A percentile compares a stretch with the other conserved stretches of the same genome.
phyloP scores from a whole-genome alignment of 1,284 basidiomycete genomes.

The Pascua guehoae region DNA sequence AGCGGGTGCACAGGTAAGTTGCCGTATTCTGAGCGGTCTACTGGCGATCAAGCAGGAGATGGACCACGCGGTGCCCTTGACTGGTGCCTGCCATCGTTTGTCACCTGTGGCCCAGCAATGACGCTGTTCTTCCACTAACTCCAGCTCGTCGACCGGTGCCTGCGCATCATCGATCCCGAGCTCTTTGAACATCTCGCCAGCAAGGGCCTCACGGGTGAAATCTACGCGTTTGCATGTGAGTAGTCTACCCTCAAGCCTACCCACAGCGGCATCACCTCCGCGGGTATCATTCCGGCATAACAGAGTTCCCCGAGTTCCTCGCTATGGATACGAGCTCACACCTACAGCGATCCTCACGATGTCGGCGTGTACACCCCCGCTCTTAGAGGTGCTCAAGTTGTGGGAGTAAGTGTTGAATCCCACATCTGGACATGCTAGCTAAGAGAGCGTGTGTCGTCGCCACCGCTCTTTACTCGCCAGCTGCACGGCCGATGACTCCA shows the following conservation, averaged over 20 bases:
- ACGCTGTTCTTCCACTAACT: not conserved
- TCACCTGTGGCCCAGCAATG: too few species aligned
- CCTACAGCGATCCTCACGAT: constrained; percentile 81
- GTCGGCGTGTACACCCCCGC: constrained; percentile 92
- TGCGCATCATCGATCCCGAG: constrained; percentile 84
- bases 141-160: constrained; percentile 83
- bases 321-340: not conserved
- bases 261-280: too few species aligned
- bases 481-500: too few species aligned
- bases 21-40: not conserved
- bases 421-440: too few species aligned
- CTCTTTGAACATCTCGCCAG: constrained; percentile 75
- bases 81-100: too few species aligned
- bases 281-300: too few species aligned
- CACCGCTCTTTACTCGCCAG: too few species aligned
- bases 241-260: too few species aligned
- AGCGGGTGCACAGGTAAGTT: constrained; percentile 76
- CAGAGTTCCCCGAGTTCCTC: constrained; percentile 15
- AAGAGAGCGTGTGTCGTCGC: too few species aligned
- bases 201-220: constrained; percentile 93
- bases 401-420: constrained; percentile 66
- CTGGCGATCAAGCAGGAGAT: too few species aligned
- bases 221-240: constrained; percentile 95
- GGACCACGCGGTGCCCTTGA: too few species aligned
- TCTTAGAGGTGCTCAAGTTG: constrained; percentile 86